These are phyloP conservation scores for Globisporangium middletonii DNA, from an alignment of 352 stramenopile species.

Conservation along the genomic window DNA sequence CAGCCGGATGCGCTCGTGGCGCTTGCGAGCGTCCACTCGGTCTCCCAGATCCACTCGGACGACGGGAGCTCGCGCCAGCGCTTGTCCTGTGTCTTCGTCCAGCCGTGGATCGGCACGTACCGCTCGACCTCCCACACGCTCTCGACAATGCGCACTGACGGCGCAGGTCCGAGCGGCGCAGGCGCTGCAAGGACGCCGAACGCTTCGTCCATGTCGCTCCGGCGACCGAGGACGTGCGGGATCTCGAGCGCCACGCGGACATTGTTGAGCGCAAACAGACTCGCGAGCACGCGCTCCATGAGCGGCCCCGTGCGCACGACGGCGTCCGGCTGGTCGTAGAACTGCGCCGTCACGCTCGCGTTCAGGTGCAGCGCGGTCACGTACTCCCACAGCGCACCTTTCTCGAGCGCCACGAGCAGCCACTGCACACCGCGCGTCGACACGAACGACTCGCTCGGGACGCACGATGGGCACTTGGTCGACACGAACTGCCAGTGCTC, in stretches of 20 bases:
- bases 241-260: constrained; percentile 50
- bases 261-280: constrained; percentile 44
- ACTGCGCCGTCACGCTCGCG: constrained; percentile 32
- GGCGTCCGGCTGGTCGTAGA: constrained; percentile 45
- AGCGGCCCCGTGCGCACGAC: constrained; percentile 36
- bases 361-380: constrained; percentile 47
- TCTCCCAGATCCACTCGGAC: constrained; percentile 80
- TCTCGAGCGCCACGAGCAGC: constrained; percentile 60
- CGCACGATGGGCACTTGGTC: constrained; percentile 41
- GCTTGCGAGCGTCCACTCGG: constrained; percentile 42
- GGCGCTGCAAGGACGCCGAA: constrained; percentile 19
- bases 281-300: constrained; percentile 42
- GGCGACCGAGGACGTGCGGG: constrained; percentile 30
- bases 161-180: not conserved
- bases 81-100: constrained; percentile 55
- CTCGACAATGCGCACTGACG: constrained; percentile 48
- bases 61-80: constrained; percentile 54
- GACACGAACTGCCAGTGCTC: constrained; percentile 58
- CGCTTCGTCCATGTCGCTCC: constrained; percentile 40
- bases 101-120: constrained; percentile 69
- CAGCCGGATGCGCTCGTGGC: constrained; percentile 14
- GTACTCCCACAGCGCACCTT: constrained; percentile 44
- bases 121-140: constrained; percentile 67
- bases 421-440: constrained; percentile 72
- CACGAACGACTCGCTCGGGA: constrained; percentile 49